phyloP scores from a whole-genome alignment of 139 green algal genomes.

The Chara braunii region DNA sequence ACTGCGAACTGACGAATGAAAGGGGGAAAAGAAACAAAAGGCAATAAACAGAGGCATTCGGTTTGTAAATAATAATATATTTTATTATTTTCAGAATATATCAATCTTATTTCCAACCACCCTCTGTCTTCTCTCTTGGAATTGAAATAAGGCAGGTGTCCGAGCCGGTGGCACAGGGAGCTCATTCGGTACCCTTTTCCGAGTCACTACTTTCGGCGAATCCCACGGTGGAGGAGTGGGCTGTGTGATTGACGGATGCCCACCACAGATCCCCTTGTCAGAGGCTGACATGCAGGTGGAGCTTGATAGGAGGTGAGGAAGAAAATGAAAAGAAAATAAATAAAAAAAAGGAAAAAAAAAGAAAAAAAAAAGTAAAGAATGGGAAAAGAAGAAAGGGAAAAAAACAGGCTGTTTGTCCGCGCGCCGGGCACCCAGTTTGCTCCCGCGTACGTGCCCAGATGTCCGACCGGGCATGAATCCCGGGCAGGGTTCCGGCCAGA shows the following conservation, averaged over 20 bases:
- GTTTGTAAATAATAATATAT: too few species aligned
- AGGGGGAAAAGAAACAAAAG: too few species aligned
- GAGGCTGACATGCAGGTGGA: slow-evolving; percentile 70
- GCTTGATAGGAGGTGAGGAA: slow-evolving; percentile 36
- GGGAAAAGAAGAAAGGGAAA: background rate
- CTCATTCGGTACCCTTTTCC: slow-evolving; percentile 80
- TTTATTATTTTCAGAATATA: too few species aligned
- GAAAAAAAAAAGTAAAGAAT: background rate
- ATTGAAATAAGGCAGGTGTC: too few species aligned
- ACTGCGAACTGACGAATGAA: too few species aligned
- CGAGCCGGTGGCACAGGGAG: slow-evolving; percentile 53
- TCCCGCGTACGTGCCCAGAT: background rate
- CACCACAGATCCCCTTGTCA: slow-evolving; percentile 74
- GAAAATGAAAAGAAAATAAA: background rate
- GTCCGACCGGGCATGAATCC: too few species aligned
- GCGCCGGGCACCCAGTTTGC: background rate
- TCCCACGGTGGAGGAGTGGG: slow-evolving; percentile 90
- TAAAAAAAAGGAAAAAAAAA: background rate
- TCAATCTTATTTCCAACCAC: too few species aligned
- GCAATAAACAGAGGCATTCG: too few species aligned
- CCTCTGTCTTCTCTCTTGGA: too few species aligned
- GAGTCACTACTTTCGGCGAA: slow-evolving; percentile 95
- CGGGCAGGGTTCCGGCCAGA: background rate
- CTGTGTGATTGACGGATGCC: slow-evolving; percentile 92
- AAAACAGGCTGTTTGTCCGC: background rate